Percentiles rank a stretch among this genome's conserved stretches.
These are phyloP conservation scores for Penicillium parvum DNA, from an alignment of 495 filamentous ascomycete species.

Conservation along the genomic window DNA sequence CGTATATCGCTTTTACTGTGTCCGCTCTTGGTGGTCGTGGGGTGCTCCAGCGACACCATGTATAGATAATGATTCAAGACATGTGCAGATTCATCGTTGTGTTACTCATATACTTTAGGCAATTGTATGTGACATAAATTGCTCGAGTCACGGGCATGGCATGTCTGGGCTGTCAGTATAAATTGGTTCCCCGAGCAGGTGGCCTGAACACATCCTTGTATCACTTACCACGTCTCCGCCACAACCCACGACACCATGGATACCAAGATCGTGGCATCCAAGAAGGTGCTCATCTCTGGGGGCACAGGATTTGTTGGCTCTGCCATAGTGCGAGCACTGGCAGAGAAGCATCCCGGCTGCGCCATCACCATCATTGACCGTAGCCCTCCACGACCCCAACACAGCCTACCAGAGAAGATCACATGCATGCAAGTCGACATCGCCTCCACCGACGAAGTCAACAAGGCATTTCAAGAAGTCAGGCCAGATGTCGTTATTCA, in stretches of 20 bases:
- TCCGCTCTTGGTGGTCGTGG: conserved; percentile 13
- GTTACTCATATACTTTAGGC: background rate
- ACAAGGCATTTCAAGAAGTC: conserved; percentile 24
- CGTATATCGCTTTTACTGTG: conserved; percentile 22
- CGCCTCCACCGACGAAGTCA: conserved; percentile 26
- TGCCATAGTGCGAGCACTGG: conserved; percentile 38
- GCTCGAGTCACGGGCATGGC: conserved; percentile 7
- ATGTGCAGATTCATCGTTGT: conserved; percentile 13
- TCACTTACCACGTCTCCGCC: background rate
- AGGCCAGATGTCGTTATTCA: conserved; percentile 44
- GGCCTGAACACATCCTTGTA: background rate
- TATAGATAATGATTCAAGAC: conserved; percentile 30
- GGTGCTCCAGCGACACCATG: conserved; percentile 18
- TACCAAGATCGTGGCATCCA: conserved; percentile 4
- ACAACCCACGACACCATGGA: conserved; percentile 5
- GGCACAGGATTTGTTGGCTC: conserved; percentile 50
- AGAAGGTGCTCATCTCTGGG: conserved; percentile 49
- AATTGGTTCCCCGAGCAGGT: too few relatives aligned
- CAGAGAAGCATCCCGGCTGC: conserved; percentile 40
- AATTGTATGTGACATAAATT: background rate
- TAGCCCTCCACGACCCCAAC: conserved; percentile 27
- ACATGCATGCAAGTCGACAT: conserved; percentile 38
- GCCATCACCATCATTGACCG: conserved; percentile 42
- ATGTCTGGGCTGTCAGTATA: conserved; percentile 1
- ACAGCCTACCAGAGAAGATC: conserved; percentile 26